Base-by-base conservation (phyloP, 257 asterid species). In the Nicotiana noctiflora region DNA sequence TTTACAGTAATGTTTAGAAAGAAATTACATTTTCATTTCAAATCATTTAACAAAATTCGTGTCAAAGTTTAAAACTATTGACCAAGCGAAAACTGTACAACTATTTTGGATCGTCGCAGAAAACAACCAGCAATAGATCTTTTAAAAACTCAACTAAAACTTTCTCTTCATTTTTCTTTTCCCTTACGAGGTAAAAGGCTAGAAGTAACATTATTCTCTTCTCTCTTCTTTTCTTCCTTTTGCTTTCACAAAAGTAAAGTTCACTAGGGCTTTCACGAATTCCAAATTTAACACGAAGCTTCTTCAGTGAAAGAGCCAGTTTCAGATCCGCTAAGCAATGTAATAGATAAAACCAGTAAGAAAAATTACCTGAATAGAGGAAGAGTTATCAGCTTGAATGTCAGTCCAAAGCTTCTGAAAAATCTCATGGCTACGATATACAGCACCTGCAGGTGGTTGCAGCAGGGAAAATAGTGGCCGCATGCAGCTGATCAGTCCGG, bases 401-500 rank as follows among this genome's bases (percentile, higher is more conserved):
- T 88, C 89, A 17, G 91, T 93, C 98, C 97, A 90, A 0, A 93
- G 83, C 21, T 88, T 87, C 75, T 81, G 55, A 46, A 93, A 93
- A 60, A 89, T 81, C 44, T 92, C 89, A 10, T 92, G 92, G 86
- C 94, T 92, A 25, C 89, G 91, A 88, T 93, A 93, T 79, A 89
- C 81, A 34, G 97, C 90, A 64, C 94, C 95, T 14, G 89, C 88
- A 32, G 74, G 82, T 80, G 57, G 3, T 89, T 34, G 94, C 61
- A 93, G 87, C 85, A 91, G 55, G 53, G 86, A 90, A 6, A 87
- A 44, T 83, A 93, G 78, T 77, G 94, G 94, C 1, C 97, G 93
- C 8, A 91, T 87, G 17, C 90, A 93, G 83, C 89, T 87, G 88
- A 91, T 88, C 84, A 93, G 87, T 21, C 95, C 98, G 82, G 88